Evolutionary conservation across 768 basidiomycete genomes (phyloP), one percentile per base, ranked within the genome.

Genomic region (Roridomyces roridus): DNA sequence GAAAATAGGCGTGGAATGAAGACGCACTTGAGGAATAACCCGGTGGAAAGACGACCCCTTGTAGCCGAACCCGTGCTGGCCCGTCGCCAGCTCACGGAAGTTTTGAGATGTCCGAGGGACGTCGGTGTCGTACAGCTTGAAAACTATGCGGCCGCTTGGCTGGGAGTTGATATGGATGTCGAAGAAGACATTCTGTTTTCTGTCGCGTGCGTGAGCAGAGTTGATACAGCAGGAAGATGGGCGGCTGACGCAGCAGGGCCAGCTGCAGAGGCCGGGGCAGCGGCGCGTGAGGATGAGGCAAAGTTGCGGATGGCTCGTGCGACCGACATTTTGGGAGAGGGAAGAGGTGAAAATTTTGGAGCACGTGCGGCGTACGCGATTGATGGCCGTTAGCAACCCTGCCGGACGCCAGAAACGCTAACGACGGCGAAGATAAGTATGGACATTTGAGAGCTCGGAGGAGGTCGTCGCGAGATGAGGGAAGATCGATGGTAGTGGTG

Each of bases 61-160:
- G 76, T 96, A 98, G 42, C 92, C 89, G 55, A 74, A 92, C 5
- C 90, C 91, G 49, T 89, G 66, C 68, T 83, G 65, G 41, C 91
- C 89, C 12, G 91, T 93, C 51, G 87, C 87, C 44, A 97, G 83
- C 72, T 93, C 91, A 49, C 96, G 89, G 82, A 98, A 98, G 80
- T 98, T 95, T 28, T 60, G 74, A 9, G 91, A 77, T 2, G 91
- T 94, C 66, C 76, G 84, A 45, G 92, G 92, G 14, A 91, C 88
- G 45, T 83, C 81, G 5, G 85, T 79, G 76, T 96, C 93, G 72
- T 78, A 95, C 24, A 98, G 85, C 78, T 87, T 88, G 86, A 98
- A 95, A 54, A 83, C 77, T 70, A 97, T 84, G 43, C 85, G 84
- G 7, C 86, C 87, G 1, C 71, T 43, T 0, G 69, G 50, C 39